A percentile compares a stretch with the other conserved stretches of the same genome.
phyloP scores from a whole-genome alignment of 306 rosid species.

The Hippophae gyantsensis region DNA sequence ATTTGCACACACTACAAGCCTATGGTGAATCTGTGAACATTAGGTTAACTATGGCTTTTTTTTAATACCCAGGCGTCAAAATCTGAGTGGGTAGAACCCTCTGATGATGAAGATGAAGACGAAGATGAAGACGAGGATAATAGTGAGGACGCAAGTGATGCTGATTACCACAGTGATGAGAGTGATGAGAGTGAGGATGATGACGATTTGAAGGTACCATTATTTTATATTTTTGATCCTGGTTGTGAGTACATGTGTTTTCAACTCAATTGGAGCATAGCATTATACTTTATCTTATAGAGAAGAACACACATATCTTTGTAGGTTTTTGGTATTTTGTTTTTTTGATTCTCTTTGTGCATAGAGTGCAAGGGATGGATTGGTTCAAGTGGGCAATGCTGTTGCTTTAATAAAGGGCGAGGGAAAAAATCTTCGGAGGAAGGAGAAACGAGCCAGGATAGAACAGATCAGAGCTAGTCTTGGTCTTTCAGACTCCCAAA shows the following conservation, averaged over 20 bases:
- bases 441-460: constrained; percentile 85
- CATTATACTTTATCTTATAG: too few relatives aligned
- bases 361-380: constrained; percentile 36
- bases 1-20: background rate
- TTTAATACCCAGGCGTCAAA: constrained; percentile 55
- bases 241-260: background rate
- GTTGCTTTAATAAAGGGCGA: constrained; percentile 85
- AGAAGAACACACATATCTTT: too few relatives aligned
- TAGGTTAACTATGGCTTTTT: constrained; percentile 21
- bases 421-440: constrained; percentile 67
- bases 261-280: background rate
- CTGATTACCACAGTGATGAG: constrained; percentile 36
- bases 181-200: constrained; percentile 54
- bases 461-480: constrained; percentile 98
- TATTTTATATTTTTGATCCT: constrained; percentile 5
- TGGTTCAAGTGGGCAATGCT: constrained; percentile 74
- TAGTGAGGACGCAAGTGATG: constrained; percentile 40
- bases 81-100: constrained; percentile 94
- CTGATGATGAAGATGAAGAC: constrained; percentile 71
- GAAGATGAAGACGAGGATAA: constrained; percentile 49
- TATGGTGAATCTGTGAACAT: constrained; percentile 15
- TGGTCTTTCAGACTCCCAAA: constrained; percentile 94
- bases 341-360: constrained; percentile 7
- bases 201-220: constrained; percentile 45
- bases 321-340: too few relatives aligned